phyloP scores from a whole-genome alignment of 2,329 filamentous ascomycete genomes.

The Sclerotinia nivalis region DNA sequence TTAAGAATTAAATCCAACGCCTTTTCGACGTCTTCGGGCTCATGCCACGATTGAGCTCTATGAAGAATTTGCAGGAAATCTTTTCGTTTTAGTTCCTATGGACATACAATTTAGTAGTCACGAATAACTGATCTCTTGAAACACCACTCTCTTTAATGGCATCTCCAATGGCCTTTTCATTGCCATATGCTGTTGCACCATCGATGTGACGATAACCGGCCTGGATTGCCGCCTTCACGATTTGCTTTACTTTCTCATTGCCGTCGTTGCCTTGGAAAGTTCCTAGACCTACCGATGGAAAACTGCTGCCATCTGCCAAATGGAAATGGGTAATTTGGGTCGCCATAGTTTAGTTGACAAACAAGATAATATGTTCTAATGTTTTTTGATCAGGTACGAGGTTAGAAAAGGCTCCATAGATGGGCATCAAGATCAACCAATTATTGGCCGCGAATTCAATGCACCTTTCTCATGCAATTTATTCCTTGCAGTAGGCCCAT shows the following conservation, averaged over 20 bases:
- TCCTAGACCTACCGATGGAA: conserved; percentile 8
- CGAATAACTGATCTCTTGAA: conserved; percentile 44
- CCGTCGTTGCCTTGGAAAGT: conserved; percentile 17
- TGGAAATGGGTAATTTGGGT: background rate
- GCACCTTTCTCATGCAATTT: background rate
- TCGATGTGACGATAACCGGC: conserved; percentile 20
- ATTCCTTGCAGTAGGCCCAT: background rate
- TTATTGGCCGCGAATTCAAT: background rate
- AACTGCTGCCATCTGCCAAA: background rate
- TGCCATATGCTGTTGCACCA: conserved; percentile 10
- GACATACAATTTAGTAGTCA: conserved; percentile 31
- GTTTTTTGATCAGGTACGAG: background rate
- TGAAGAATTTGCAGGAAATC: background rate
- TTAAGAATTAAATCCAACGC: conserved; percentile 2
- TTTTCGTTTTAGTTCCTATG: background rate
- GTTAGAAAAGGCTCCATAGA: background rate
- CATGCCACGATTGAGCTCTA: conserved; percentile 14
- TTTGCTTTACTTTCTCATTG: background rate
- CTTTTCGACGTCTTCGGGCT: conserved; percentile 6
- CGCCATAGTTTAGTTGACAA: background rate
- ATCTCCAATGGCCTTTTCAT: conserved; percentile 40
- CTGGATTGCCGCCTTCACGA: background rate
- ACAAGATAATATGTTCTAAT: background rate
- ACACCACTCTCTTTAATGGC: conserved; percentile 43
- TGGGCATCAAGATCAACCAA: background rate